Base-by-base conservation (phyloP, 2,329 filamentous ascomycete genomes). In the Aspergillus sp. region DNA sequence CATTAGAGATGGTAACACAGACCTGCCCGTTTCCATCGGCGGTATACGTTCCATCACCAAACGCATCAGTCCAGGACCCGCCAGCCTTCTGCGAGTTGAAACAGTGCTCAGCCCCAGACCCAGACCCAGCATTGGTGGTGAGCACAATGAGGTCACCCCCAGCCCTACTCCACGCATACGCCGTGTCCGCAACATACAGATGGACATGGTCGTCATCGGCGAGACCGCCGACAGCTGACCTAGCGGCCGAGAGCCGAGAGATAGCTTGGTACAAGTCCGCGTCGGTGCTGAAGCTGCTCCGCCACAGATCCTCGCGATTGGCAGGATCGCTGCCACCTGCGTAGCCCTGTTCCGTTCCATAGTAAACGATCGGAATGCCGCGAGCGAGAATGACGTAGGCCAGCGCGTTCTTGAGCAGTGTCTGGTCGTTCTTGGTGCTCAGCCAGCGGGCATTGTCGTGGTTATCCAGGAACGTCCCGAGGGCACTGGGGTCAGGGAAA, bases 291-390 rank as follows among this genome's bases (percentile, higher is more conserved):
- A 83, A 88, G 9, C 74, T 75, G 13, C 82, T 83, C 9, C 81
- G 73, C 86, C 86, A 88, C 43, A 85, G 76, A 7, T 85, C 83
- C 69, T 88, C 85, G n/a, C 86, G 83, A 50, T 79, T 80, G 0
- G 79, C 77, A 7, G 85, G 85, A 54, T 74, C 75, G 45, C 73
- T 78, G 17, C 80, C 83, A 30, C 83, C 83, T 2, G 76, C 72
- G 69, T 83, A 89, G 60, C 84, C 85, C 69, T 90, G 87, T 72
- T 90, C 88, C 60, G 87, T 85, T n/a, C 88, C 88, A 59, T 88
- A 83, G 73, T 90, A 90, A 54, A 90, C 67, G 54, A 89, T 86
- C 1, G 87, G 87, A 54, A 90, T 86, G 2, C 88, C 87, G 54
- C 88, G 74, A 0, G 75, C 67, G 5, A 90, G 79, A 50, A 90